Base-by-base conservation (phyloP, 495 filamentous ascomycete genomes). In the Aspergillus baeticus region DNA sequence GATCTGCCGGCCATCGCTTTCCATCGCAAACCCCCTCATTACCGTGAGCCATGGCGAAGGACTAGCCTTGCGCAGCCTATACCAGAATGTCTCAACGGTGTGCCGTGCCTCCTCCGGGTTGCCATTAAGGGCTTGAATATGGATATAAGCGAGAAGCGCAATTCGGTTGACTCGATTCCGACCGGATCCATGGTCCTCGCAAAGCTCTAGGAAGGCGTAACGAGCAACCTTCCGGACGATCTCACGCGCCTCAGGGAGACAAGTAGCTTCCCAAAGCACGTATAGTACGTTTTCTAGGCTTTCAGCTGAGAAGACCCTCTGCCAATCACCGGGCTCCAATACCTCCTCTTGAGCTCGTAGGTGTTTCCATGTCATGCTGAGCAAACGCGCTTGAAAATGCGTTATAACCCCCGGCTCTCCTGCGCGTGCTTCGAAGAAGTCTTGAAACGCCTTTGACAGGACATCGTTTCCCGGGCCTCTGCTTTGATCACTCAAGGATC, bases 11-110 rank as follows among this genome's bases (percentile, higher is more conserved):
- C 49, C 53, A 51, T 84, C 81, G 10, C 80, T 80, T 57, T 90
- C 84, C 55, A 73, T 72, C 13, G 83, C 84, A 58, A 92, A 86
- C 2, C 91, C 90, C 29, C 73, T 71, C 33, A 94, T 60, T 5
- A 92, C 73, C 11, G 69, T 63, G 3, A 77, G 69, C 84, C 87
- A 92, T n/a, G 80, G 72, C 8, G 72, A 69, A 20, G 66, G 67
- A 15, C 60, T 68, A 11, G 58, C 51, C 17, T 65, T 62, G 29
- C 65, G 65, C 37, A 74, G 55, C 22, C 65, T 69, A 42, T 53
- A 39, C 65, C 72, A 75, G 47, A 79, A 78, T 37, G 80, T 65
- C 50, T 79, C 60, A 0, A 86, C 61, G 2, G 76, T 58, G 31
- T 79, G 71, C 17, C 73, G 75, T 3, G 87, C 87, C 63, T 87